Evolutionary conservation across 1,139 yeast species (phyloP), one percentile per base, ranked within the genome.

Genomic region (Geotrichum siamense): DNA sequence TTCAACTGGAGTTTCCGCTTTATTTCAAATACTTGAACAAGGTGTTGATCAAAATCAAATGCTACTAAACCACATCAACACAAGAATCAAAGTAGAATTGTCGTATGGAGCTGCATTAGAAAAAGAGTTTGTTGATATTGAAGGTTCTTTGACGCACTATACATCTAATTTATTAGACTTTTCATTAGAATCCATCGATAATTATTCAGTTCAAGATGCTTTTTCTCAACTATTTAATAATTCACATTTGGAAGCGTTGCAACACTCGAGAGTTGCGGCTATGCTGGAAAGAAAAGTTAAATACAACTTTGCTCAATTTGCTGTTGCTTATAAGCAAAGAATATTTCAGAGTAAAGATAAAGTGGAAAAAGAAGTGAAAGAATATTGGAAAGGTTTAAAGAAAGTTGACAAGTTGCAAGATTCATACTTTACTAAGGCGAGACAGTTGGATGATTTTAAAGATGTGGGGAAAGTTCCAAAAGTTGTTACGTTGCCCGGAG

Each of bases 21-120:
- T 84, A 13, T 81, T 82, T 55, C 73, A 67, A 31, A 79, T 79
- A 55, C 67, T 84, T 40, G 68, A 72, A 47, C 77, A 76, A 53
- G 94, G 94, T 0, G 69, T 80, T 41, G 69, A 69, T 26, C 94
- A 85, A 59, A 82, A 82, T 60, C 77, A 75, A 31, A 81, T 82
- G 55, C 76, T 78, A 50, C 66, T 80, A 13, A 69, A 67, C 35
- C 61, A 81, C 48, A 79, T 83, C 58, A 70, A 75, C 25, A 72
- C 75, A 30, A 66, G 91, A 50, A 76, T 81, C 73, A 80, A 78
- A 35, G 72, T 71, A 63, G 94, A 84, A 58, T 67, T 69, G 17
- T 62, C 71, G 1, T 79, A 78, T 54, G 91, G 91, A 0, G 64
- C 69, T 13, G 75, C 75, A 47, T 64, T 79, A 34, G 45, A 45